These are phyloP conservation scores for Penicillium sp. DNA, from an alignment of 2,329 filamentous ascomycete species.

Conservation along the genomic window DNA sequence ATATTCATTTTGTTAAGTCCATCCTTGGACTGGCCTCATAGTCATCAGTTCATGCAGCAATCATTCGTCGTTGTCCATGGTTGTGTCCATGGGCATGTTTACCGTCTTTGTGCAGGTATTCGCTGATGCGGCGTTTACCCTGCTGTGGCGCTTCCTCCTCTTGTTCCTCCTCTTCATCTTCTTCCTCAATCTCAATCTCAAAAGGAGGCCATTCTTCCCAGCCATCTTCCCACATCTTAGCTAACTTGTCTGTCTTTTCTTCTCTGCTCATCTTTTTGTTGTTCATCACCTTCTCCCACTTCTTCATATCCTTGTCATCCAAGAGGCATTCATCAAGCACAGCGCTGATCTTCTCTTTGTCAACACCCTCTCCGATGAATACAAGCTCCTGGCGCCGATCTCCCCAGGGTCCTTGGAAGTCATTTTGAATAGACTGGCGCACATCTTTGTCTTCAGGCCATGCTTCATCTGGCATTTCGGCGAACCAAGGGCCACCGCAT, in stretches of 20 bases:
- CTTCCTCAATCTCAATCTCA: slow-evolving; percentile 37
- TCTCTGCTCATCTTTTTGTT: slow-evolving; percentile 37
- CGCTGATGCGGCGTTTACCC: slow-evolving; percentile 34
- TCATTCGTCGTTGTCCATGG: slow-evolving; percentile 1
- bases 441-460: slow-evolving; percentile 54
- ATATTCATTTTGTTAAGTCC: not conserved
- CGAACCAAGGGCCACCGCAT: slow-evolving; percentile 56
- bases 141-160: slow-evolving; percentile 24
- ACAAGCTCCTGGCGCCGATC: slow-evolving; percentile 72
- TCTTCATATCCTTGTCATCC: slow-evolving; percentile 59
- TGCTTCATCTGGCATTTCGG: slow-evolving; percentile 55
- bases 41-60: slow-evolving; percentile 1
- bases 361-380: slow-evolving; percentile 69
- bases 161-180: slow-evolving; percentile 29
- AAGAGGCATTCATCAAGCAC: slow-evolving; percentile 64
- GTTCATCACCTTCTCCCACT: slow-evolving; percentile 57
- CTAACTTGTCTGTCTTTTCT: slow-evolving; percentile 50
- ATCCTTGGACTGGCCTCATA: not conserved
- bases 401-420: slow-evolving; percentile 60
- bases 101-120: slow-evolving; percentile 26
- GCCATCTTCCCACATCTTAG: slow-evolving; percentile 59
- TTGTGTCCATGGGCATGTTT: slow-evolving; percentile 19
- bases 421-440: slow-evolving; percentile 49
- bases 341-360: slow-evolving; percentile 53
- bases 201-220: slow-evolving; percentile 59